Conservation (phyloP, 73 alveolate species). For the Breviolum minutum region DNA sequence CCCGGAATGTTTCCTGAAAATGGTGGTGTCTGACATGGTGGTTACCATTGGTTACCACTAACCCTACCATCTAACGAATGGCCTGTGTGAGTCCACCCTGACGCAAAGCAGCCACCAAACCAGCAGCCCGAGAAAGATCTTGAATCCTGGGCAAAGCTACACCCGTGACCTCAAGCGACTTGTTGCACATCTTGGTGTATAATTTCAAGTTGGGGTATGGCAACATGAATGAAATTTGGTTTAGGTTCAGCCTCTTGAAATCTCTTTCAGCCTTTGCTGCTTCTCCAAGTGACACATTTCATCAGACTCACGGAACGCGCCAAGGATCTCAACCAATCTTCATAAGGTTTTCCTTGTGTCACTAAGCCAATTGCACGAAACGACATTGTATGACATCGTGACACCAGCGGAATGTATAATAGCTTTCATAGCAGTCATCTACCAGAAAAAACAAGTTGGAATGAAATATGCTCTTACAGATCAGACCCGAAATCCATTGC, state of each 20-base stretch:
- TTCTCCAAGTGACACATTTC: slow-evolving; percentile 45
- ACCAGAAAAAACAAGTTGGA: too few relatives aligned
- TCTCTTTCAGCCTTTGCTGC: neutral
- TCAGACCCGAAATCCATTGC: too few relatives aligned
- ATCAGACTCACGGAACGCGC: slow-evolving; percentile 17
- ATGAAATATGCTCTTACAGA: too few relatives aligned
- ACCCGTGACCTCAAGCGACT: slow-evolving; percentile 26
- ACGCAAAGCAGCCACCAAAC: slow-evolving; percentile 41
- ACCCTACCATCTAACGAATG: too few relatives aligned
- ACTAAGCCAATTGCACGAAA: too few relatives aligned
- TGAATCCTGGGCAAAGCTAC: slow-evolving; percentile 71
- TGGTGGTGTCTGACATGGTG: neutral
- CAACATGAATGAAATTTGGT: neutral
- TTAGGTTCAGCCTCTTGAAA: neutral
- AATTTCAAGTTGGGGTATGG: neutral
- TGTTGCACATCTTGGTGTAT: neutral
- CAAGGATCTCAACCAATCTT: slow-evolving; percentile 48
- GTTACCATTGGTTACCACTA: neutral
- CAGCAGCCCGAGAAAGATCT: slow-evolving; percentile 14
- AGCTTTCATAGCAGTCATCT: too few relatives aligned
- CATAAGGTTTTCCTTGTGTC: slow-evolving; percentile 44
- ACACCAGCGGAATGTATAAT: too few relatives aligned
- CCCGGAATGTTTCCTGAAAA: too few relatives aligned
- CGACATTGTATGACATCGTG: too few relatives aligned
- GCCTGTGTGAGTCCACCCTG: slow-evolving; percentile 92